Conservation (phyloP, 2,329 filamentous ascomycete genomes). For the Hypoxylon sp. region DNA sequence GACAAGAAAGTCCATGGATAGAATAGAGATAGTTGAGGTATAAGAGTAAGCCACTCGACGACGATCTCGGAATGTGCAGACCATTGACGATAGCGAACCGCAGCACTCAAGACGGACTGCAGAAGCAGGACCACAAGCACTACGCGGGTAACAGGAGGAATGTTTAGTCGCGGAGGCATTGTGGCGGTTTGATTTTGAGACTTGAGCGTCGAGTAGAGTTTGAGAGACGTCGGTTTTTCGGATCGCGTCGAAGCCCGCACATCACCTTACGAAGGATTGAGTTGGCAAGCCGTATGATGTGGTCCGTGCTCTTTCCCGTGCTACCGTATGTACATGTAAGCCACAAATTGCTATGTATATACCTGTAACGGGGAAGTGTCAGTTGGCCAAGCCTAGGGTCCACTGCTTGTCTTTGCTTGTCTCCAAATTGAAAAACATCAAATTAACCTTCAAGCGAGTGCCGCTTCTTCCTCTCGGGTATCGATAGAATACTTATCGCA, state of each 20-base stretch:
- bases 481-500: not conserved
- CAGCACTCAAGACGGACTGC: constrained; percentile 86
- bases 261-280: constrained; percentile 33
- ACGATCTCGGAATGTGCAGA: constrained; percentile 74
- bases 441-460: constrained; percentile 37
- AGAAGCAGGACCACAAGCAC: constrained; percentile 81
- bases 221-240: constrained; percentile 41
- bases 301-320: constrained; percentile 32
- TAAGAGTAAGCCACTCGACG: constrained; percentile 88
- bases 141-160: constrained; percentile 90
- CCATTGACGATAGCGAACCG: constrained; percentile 81
- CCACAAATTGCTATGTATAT: constrained; percentile 5
- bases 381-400: constrained; percentile 11
- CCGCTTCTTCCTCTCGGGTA: constrained; percentile 11
- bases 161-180: constrained; percentile 89
- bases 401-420: constrained; percentile 19
- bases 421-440: constrained; percentile 32
- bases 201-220: constrained; percentile 37
- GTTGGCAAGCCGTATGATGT: constrained; percentile 30
- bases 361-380: constrained; percentile 10
- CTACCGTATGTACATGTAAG: too few species aligned
- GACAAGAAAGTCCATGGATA: constrained; percentile 96
- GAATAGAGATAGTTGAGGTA: constrained; percentile 85
- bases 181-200: constrained; percentile 50
- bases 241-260: constrained; percentile 42